phyloP scores from a whole-genome alignment of 2,329 filamentous ascomycete genomes.

The Fusarium sp. region DNA sequence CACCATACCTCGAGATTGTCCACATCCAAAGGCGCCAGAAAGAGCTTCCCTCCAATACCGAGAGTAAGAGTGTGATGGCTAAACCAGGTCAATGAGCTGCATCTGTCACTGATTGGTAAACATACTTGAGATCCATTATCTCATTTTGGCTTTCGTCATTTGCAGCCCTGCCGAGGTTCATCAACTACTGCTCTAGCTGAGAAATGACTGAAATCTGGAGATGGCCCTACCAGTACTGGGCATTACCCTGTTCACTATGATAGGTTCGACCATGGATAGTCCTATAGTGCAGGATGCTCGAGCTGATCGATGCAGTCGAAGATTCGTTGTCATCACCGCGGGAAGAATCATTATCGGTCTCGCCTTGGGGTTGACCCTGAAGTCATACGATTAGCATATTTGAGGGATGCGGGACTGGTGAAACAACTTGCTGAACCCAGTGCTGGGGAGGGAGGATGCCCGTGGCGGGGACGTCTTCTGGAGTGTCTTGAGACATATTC shows the following conservation, averaged over 20 bases:
- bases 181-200: background rate
- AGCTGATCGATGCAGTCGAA: background rate
- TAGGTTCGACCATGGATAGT: background rate
- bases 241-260: background rate
- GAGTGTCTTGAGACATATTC: background rate
- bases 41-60: background rate
- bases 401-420: rapidly evolving
- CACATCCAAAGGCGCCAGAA: background rate
- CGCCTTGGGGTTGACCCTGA: background rate
- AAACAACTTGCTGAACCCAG: background rate
- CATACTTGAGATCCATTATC: background rate
- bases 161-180: background rate
- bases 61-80: background rate
- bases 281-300: background rate
- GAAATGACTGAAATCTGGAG: no score
- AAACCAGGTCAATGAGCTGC: background rate
- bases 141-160: background rate
- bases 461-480: background rate
- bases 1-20: background rate
- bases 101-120: rapidly evolving
- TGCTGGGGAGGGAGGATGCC: background rate
- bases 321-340: background rate
- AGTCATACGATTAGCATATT: background rate
- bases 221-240: background rate
- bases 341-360: background rate